Evolutionary conservation across 2,329 filamentous ascomycete genomes (phyloP), one percentile per base, ranked within the genome.

Genomic region (Whalleya microplaca): DNA sequence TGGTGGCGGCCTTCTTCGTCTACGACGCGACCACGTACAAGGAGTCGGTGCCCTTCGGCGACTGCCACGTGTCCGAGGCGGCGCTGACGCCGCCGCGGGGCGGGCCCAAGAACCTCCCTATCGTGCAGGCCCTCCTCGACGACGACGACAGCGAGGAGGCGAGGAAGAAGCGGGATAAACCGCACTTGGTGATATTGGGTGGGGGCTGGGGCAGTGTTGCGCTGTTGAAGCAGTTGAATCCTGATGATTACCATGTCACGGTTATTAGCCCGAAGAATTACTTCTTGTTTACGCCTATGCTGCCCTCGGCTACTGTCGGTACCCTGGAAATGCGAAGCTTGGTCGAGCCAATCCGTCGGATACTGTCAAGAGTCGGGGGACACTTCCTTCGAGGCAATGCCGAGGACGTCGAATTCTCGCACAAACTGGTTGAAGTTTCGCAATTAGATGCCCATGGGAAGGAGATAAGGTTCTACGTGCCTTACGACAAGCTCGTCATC

Each of bases 231-330:
- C 89, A 91, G 60, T 76, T 99, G 61, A 90, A 94, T 60, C 88
- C 92, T 0, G 91, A 93, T 12, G 91, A 97, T 66, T 99, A 97
- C 71, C 93, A 99, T 73, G 88, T 99, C 64, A 98, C 94, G 3
- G 89, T 99, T 41, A 89, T 99, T 43, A 96, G 92, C 12, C 94
- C 95, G 0, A 90, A 90, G 37, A 98, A 98, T 69, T 96, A 98
- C 77, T 99, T 99, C 76, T 78, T 99, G 29, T 99, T 99, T 74
- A 99, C 95, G 1, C 95, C 95, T 0, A 98, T 99, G 93, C 81
- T 99, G 43, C 95, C 95, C 1, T 96, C 92, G 32, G 96, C 95
- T 7, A 99, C 96, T 0, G 95, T 99, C 5, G 96, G 96, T 12
- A 99, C 95, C 0, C 80, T 99, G 29, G 94, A 96, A 70, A 79